Evolutionary conservation across 2,329 filamentous ascomycete genomes (phyloP).

Genomic region (Beauveria rudraprayagi): DNA sequence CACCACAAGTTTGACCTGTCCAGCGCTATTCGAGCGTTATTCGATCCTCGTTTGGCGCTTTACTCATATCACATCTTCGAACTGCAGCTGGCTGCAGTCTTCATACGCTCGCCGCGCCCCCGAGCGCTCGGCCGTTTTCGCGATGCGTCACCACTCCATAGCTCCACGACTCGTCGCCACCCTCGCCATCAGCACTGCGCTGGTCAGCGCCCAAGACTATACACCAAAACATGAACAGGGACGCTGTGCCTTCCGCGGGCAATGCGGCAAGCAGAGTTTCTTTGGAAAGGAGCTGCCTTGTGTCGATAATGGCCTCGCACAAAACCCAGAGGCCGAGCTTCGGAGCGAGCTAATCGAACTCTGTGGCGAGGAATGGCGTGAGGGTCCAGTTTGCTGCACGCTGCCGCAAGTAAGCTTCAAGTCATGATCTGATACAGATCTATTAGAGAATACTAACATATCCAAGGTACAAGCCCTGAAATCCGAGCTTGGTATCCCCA

Average conservation of each 20-base stretch:
- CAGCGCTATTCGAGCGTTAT: neutral
- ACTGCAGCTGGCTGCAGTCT: conserved; percentile 2
- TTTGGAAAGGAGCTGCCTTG: conserved; percentile 89
- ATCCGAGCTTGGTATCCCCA: conserved; percentile 77
- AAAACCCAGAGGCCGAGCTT: conserved; percentile 62
- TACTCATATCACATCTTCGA: neutral
- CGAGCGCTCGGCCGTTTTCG: conserved; percentile 1
- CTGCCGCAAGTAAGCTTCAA: conserved; percentile 57
- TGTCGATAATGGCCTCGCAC: conserved; percentile 78
- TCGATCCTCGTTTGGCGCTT: neutral
- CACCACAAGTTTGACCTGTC: neutral
- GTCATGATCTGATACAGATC: neutral
- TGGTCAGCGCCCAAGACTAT: conserved; percentile 21
- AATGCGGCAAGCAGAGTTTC: conserved; percentile 84
- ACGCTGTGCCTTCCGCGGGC: conserved; percentile 80
- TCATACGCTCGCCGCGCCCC: neutral
- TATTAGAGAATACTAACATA: neutral
- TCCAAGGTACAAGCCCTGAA: conserved; percentile 67
- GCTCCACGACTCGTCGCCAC: conserved; percentile 23
- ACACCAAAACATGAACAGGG: conserved; percentile 73
- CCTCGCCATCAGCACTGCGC: conserved; percentile 21
- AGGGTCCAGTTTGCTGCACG: conserved; percentile 78
- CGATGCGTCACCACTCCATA: conserved; percentile 27
- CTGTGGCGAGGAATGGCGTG: conserved; percentile 80
- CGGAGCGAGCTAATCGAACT: conserved; percentile 73